Evolutionary conservation across 2,329 filamentous ascomycete genomes (phyloP), one percentile per base, ranked within the genome.

Genomic region (Cryphonectria parasitica): DNA sequence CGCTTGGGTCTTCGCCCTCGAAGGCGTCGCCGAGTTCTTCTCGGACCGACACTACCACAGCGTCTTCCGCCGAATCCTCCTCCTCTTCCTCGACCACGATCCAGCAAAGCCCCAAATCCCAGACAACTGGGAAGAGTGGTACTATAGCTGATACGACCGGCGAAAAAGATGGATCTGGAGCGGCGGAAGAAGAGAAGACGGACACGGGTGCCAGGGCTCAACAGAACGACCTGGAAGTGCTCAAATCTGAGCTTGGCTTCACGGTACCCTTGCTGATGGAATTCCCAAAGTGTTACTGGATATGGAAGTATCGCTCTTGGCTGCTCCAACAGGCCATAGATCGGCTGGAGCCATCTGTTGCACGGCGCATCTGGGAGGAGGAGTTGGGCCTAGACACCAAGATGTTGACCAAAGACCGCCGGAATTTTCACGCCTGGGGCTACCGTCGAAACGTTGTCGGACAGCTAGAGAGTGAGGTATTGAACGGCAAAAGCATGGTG

Each of bases 271-370:
- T 99, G 28, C 87, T 99, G 65, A 87, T 93, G 74, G 89, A 94
- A 74, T 95, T 90, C 74, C 96, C 96, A 8, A 99, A 99, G 80
- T 98, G 96, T 85, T 99, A 99, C 83, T 98, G 96, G 95, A 95
- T 99, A 77, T 99, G 96, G 96, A 97, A 97, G 76, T 95, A 98
- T 81, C 91, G 96, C 39, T 82, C 91, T 62, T 99, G 96, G 95
- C 84, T 95, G 3, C 84, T 99, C 19, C 84, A 91, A 68, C 88
- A 93, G 79, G 90, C 90, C 45, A 92, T 91, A 63, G 79, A 85
- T 17, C 84, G 90, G 25, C 84, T 97, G 13, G 86, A 89, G 2
- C 73, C 81, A 0, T 70, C 83, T 0, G 78, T 83, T 22, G 89
- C 93, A 1, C 86, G 87, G 31, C 81, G 85, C 54, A 84, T 98